Conservation (phyloP, 176 grass and related monocot genomes). For the Pontederia crassipes region DNA sequence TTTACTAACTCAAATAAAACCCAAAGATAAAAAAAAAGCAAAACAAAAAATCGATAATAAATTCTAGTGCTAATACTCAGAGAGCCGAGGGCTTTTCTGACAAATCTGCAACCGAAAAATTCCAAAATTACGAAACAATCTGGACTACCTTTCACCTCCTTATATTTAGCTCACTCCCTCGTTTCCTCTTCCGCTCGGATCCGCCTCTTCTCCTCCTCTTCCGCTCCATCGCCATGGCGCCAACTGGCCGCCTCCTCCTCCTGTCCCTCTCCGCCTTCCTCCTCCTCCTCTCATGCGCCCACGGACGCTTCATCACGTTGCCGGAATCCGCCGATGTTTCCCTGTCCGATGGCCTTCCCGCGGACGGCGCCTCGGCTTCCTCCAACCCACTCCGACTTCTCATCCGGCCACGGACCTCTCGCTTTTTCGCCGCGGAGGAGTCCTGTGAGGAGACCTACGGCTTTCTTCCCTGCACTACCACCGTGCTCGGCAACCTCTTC, state of each 20-base stretch:
- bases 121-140: too few relatives aligned
- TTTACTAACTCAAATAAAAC: too few relatives aligned
- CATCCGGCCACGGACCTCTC: not conserved
- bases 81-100: too few relatives aligned
- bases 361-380: not conserved
- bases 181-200: too few relatives aligned
- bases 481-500: conserved; percentile 76
- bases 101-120: too few relatives aligned
- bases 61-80: too few relatives aligned
- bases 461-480: conserved; percentile 82
- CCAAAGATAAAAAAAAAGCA: too few relatives aligned
- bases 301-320: conserved; percentile 50
- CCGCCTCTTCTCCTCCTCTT: not conserved
- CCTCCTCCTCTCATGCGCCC: conserved; percentile 23
- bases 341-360: conserved; percentile 28
- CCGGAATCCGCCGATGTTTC: not conserved
- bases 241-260: conserved; percentile 20
- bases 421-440: conserved; percentile 12
- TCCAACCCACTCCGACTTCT: conserved; percentile 29
- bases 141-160: too few relatives aligned
- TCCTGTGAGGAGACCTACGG: conserved; percentile 86
- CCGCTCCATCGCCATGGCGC: conserved; percentile 36
- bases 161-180: too few relatives aligned
- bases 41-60: too few relatives aligned
- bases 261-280: conserved; percentile 32